Evolutionary conservation across 257 asterid species (phyloP).

Genomic region (Nicotiana undulata): DNA sequence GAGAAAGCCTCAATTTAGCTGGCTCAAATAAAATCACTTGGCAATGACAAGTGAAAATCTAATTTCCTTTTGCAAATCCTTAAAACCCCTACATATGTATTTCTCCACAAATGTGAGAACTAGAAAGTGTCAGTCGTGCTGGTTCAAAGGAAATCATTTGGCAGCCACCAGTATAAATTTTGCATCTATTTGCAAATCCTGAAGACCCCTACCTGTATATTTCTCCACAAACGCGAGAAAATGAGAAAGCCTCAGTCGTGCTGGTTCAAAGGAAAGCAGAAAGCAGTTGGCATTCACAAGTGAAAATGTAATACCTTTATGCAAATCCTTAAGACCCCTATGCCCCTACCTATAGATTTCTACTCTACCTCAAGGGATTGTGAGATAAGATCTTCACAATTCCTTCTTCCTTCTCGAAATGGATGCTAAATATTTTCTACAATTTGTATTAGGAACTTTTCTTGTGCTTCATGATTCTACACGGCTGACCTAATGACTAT

Average conservation of each 20-base stretch:
- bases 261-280: not conserved
- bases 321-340: not conserved
- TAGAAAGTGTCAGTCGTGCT: not conserved
- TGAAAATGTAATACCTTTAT: not conserved
- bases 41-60: conserved; percentile 1
- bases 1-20: not conserved
- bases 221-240: not conserved
- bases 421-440: not conserved
- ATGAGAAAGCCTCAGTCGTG: not conserved
- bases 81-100: not conserved
- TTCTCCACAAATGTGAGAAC: not conserved
- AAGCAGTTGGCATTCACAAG: not conserved
- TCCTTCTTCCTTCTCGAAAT: not conserved
- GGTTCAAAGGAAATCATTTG: not conserved
- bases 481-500: not conserved
- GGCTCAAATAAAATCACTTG: not conserved
- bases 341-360: too few relatives aligned
- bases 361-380: too few relatives aligned
- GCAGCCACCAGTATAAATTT: not conserved
- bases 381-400: not conserved
- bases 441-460: not conserved
- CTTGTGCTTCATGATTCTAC: not conserved
- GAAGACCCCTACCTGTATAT: not conserved
- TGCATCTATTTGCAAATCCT: not conserved
- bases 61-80: not conserved